Percentiles rank a stretch among this genome's conserved stretches.
Conservation (phyloP, 176 grass and related monocot species). For the Saccharum spontaneum region DNA sequence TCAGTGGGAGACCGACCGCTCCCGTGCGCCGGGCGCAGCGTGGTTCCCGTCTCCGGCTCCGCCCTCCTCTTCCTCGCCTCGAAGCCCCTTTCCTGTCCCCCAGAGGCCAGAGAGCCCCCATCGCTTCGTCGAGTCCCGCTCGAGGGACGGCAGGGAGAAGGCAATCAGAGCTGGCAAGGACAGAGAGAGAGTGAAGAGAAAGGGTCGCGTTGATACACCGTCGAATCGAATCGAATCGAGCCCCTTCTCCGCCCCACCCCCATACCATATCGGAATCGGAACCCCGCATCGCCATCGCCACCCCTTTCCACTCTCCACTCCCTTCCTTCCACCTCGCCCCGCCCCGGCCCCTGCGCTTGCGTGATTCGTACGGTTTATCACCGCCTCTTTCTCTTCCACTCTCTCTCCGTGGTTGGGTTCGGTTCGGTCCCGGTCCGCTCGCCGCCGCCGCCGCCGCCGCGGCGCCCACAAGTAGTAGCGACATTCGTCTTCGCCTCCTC, state of each 20-base stretch:
- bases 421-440: neutral
- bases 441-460: slow-evolving; percentile 1
- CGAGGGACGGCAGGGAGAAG: neutral
- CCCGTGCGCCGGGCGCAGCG: neutral
- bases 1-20: neutral
- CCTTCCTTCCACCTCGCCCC: neutral
- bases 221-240: slow-evolving; percentile 41
- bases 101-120: neutral
- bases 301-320: slow-evolving; percentile 16
- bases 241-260: neutral
- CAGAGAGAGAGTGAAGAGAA: slow-evolving; percentile 59
- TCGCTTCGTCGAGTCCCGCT: neutral
- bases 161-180: neutral
- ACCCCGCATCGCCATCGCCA: slow-evolving; percentile 28
- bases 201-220: slow-evolving; percentile 98
- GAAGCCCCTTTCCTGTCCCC: neutral
- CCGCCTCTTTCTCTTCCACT: slow-evolving; percentile 78
- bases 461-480: slow-evolving; percentile 35
- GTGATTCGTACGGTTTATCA: slow-evolving; percentile 97
- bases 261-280: slow-evolving; percentile 45
- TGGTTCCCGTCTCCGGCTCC: neutral
- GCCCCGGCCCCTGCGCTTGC: slow-evolving; percentile 35
- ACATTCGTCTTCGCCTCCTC: slow-evolving; percentile 42
- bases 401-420: slow-evolving; percentile 30
- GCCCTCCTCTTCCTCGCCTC: neutral